Evolutionary conservation across 306 rosid species (phyloP), one percentile per base, ranked within the genome.

Genomic region (Prunus campanulata): DNA sequence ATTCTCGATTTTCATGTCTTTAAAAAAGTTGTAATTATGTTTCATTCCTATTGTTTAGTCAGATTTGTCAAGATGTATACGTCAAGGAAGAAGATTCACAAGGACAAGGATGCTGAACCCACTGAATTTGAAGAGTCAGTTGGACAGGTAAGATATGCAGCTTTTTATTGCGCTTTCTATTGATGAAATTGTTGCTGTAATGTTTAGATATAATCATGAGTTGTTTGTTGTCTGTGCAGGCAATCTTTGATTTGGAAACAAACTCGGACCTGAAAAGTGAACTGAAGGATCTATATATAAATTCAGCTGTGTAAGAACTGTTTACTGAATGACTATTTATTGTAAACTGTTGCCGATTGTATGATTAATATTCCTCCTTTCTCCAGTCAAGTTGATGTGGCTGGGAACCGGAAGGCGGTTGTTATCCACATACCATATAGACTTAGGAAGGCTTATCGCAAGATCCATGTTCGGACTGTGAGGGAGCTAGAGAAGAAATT

Each of bases 191-290:
- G 6, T 18, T 69, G 6, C 42, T 35, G 5, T 44, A 2, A 0
- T 10, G 22, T 32, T 19, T 48, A 35, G 16, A 20, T 60, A 14
- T 57, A 4, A 30, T 44, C 7, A 14, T 18, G 25, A 46, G 42
- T 78, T 76, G 39, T 35, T 35, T 35, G 39, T 35, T 5, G 39
- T 35, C 7, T 35, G 39, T 35, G 39, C 39, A 35, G 39, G 7
- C 39, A 35, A 35, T 78, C 39, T 35, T 35, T 35, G 39, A 35
- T 5, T 87, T 91, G 90, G 96, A 91, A 78, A 91, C 92, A 48
- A 89, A 87, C 73, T 87, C 78, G 77, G 96, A 91, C 49, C 82
- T 91, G 74, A 91, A 89, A 69, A 87, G 96, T 81, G 92, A 91
- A 74, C 72, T 89, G 72, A 91, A 91, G 75, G 96, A 91, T 80